These are phyloP conservation scores for Lipomyces starkeyi DNA, from an alignment of 805 yeast genomes.

Conservation along the genomic window DNA sequence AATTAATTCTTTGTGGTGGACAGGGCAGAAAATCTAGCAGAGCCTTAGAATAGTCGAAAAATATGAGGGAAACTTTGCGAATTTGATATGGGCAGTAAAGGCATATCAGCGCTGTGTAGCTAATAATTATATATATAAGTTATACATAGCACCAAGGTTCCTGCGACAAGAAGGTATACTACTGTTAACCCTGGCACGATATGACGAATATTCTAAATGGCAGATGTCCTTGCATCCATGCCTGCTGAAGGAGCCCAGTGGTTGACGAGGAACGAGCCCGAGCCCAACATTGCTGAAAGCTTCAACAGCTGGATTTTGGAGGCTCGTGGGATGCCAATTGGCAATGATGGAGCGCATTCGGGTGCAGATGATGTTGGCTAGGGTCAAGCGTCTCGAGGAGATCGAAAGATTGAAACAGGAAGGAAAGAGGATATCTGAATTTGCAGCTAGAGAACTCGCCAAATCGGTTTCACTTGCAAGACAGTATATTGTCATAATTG, in stretches of 20 bases:
- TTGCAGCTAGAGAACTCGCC: neutral
- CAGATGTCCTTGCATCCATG: neutral
- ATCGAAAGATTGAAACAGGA: neutral
- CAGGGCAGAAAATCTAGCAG: too few species aligned
- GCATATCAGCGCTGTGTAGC: too few species aligned
- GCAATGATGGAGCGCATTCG: too few species aligned
- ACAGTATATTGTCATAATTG: neutral
- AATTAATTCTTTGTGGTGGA: too few species aligned
- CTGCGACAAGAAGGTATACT: too few species aligned
- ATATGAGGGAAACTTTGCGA: too few species aligned
- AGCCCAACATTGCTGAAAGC: neutral
- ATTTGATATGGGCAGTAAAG: too few species aligned
- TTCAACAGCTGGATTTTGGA: neutral
- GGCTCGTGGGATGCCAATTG: neutral
- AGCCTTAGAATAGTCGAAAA: too few species aligned
- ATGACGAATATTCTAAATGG: too few species aligned
- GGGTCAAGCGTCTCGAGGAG: neutral
- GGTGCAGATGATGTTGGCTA: neutral
- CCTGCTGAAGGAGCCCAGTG: constrained; percentile 2
- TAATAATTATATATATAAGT: too few species aligned
- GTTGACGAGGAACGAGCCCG: neutral
- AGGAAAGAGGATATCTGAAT: neutral
- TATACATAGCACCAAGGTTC: too few species aligned
- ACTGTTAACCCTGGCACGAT: too few species aligned
- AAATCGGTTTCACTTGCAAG: neutral